Evolutionary conservation across 805 yeast genomes (phyloP).

Genomic region (Priceomyces medius): DNA sequence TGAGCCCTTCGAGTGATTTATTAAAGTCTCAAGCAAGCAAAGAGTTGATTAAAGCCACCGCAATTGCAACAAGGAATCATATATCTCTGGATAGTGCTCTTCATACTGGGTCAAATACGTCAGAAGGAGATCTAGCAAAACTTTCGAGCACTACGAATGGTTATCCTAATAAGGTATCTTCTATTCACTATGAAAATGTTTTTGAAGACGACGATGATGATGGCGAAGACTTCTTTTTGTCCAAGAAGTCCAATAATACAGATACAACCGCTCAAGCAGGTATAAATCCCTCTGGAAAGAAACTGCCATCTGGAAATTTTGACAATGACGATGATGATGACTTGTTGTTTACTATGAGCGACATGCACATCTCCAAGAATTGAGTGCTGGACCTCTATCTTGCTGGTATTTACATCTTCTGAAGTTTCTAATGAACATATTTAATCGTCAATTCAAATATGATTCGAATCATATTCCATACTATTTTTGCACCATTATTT

Average conservation of each 20-base stretch:
- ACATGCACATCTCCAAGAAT: constrained; percentile 52
- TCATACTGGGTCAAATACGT: neutral
- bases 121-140: neutral
- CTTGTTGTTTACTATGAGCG: constrained; percentile 69
- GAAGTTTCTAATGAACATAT: too few relatives aligned
- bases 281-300: neutral
- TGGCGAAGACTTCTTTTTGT: constrained; percentile 18
- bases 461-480: neutral
- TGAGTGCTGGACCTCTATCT: constrained; percentile 9
- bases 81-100: constrained; percentile 4
- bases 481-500: neutral
- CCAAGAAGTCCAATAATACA: constrained; percentile 1
- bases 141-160: constrained; percentile 38
- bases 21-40: constrained; percentile 16
- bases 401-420: too few relatives aligned
- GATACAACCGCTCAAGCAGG: constrained; percentile 2
- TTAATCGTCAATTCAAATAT: too few relatives aligned
- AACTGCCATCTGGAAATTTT: constrained; percentile 6
- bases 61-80: constrained; percentile 18
- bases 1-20: constrained; percentile 6
- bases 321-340: constrained; percentile 53
- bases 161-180: constrained; percentile 16
- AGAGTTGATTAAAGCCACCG: constrained; percentile 21
- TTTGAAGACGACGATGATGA: constrained; percentile 54
- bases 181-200: constrained; percentile 37